These are phyloP conservation scores for Parascedosporium putredinis DNA, from an alignment of 2,329 filamentous ascomycete genomes.

Conservation along the genomic window DNA sequence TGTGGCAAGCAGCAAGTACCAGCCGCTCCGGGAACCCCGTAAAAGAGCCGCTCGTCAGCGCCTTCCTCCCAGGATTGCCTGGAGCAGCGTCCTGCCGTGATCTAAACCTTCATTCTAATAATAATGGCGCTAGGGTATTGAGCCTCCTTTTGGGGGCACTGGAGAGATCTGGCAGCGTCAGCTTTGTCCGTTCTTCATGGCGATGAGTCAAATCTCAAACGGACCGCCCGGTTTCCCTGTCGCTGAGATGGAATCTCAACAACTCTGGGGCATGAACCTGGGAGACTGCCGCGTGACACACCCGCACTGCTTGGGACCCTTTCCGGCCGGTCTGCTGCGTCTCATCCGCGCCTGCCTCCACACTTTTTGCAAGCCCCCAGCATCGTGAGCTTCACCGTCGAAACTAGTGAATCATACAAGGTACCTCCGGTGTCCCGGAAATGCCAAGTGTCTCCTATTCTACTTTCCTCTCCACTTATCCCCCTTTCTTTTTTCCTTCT, in stretches of 20 bases:
- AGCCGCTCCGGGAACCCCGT: no score
- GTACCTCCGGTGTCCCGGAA: not conserved
- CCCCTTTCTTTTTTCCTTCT: no score
- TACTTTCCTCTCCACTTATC: no score
- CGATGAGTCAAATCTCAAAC: not conserved
- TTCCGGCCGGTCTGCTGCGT: not conserved
- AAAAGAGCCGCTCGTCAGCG: no score
- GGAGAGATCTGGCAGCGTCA: not conserved
- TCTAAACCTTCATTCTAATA: no score
- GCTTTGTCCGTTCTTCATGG: not conserved
- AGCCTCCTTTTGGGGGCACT: no score
- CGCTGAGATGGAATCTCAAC: not conserved
- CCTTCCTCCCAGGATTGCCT: no score
- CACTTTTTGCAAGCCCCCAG: not conserved
- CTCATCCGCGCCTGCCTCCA: not conserved
- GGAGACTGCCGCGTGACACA: not conserved
- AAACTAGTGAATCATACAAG: not conserved
- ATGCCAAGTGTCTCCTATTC: not conserved
- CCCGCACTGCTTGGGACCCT: not conserved
- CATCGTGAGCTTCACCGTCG: conserved; percentile 2
- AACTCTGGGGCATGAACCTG: not conserved
- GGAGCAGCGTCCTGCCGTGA: no score
- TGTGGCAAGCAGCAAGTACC: no score
- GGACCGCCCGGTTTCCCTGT: not conserved
- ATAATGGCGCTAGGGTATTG: no score